phyloP scores from a whole-genome alignment of 495 filamentous ascomycete species.

The Daldinia decipiens region DNA sequence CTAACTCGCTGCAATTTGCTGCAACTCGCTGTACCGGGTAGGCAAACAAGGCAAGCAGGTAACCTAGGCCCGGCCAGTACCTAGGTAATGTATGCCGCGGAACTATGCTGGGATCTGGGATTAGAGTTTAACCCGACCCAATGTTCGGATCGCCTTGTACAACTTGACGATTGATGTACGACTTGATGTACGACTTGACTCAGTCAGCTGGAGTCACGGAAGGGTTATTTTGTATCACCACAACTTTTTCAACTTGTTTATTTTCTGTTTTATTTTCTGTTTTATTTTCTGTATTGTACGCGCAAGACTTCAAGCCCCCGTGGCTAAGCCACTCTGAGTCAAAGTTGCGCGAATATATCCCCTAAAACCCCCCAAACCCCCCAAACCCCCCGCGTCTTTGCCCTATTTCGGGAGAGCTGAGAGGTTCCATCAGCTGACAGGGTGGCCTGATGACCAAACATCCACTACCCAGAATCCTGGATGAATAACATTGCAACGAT shows the following conservation, averaged over 20 bases:
- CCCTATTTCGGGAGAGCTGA: conserved; percentile 25
- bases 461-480: conserved; percentile 10
- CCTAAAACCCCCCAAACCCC: too few species aligned
- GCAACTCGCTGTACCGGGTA: background rate
- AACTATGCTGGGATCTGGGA: conserved; percentile 1
- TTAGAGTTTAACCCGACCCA: conserved; percentile 1
- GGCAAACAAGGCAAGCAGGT: background rate
- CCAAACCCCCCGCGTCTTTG: background rate
- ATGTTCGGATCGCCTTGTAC: conserved; percentile 9
- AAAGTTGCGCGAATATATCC: conserved; percentile 12
- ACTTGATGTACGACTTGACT: conserved; percentile 10
- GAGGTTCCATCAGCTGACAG: conserved; percentile 34
- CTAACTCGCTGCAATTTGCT: too few species aligned
- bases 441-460: conserved; percentile 34
- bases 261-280: too few species aligned
- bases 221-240: background rate
- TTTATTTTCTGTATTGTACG: background rate
- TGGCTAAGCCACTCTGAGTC: conserved; percentile 12
- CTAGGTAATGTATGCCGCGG: too few species aligned
- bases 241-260: background rate
- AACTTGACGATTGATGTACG: background rate
- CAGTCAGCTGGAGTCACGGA: conserved; percentile 4
- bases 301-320: background rate
- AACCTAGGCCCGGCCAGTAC: too few species aligned
- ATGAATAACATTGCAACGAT: conserved; percentile 3